Base-by-base conservation (phyloP, 1,284 basidiomycete species). In the Ustilago bromivora region DNA sequence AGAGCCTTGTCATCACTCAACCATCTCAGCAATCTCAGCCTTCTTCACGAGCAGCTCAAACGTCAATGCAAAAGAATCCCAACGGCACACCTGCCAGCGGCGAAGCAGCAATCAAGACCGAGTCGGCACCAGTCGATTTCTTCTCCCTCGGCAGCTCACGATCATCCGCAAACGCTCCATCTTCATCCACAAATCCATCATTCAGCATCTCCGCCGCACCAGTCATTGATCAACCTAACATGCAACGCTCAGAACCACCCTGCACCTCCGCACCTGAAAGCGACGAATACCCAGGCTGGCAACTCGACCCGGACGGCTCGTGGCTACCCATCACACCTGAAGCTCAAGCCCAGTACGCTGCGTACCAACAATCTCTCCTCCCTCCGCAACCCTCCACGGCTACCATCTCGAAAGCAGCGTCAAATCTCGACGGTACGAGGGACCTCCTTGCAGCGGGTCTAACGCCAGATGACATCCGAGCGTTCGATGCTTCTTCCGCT, bases 321-420 rank as follows among this genome's bases (percentile, higher is more conserved):
- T 84, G 83, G 84, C 74, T 82, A 3, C 84, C 84, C 40, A 76
- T 85, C 32, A 85, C 84, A 12, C 82, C 83, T 2, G 82, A 84
- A 57, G 84, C 84, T 3, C 83, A 84, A 60, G 78, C 73, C 3
- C 66, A 67, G 8, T 80, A 81, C 35, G 71, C 69, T 13, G 71
- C 69, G 1, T 84, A 75, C 57, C 70, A 77, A 53, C 57, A 66
- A 19, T 57, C 64, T 2, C 54, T 61, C 34, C 54, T 64, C 34
- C 23, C 61, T n/a, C 13, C 32, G 4, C n/a, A 46, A 2, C 2
- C 43, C 31, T 13, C 61, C 7, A 4, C 65, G 3, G 23, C 35
- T 13, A 19, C 58, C 3, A 31, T 53, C 8, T 63, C 57, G 19
- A 63, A 57, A 4, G 52, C 58, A 17, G 43, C 61, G 23, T 56